Percentiles rank a stretch among this genome's conserved stretches.
These are phyloP conservation scores for Arthonia radiata DNA, from an alignment of 495 filamentous ascomycete species.

Conservation along the genomic window DNA sequence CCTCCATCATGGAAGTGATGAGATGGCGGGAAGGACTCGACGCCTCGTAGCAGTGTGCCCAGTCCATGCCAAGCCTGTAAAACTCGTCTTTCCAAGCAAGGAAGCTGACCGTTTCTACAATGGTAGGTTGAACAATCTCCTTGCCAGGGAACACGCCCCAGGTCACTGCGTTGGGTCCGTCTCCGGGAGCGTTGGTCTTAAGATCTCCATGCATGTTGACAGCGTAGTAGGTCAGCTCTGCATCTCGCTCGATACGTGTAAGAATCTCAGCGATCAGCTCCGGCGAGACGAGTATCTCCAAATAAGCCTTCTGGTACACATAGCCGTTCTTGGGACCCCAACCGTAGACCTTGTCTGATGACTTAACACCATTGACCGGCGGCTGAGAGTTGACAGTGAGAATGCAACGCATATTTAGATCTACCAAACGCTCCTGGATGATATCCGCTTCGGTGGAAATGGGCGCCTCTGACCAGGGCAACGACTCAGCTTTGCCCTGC, in stretches of 20 bases:
- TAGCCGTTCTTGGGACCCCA: constrained; percentile 92
- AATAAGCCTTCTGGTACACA: constrained; percentile 95
- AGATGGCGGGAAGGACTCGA: constrained; percentile 56
- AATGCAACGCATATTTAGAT: constrained; percentile 64
- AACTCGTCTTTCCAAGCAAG: constrained; percentile 98
- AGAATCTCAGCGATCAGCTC: constrained; percentile 55
- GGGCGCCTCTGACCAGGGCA: constrained; percentile 87
- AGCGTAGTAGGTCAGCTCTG: constrained; percentile 77
- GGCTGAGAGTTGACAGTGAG: constrained; percentile 97
- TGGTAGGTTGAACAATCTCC: constrained; percentile 98
- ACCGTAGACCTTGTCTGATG: constrained; percentile 61
- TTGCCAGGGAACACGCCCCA: constrained; percentile 99
- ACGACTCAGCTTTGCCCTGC: constrained; percentile 46
- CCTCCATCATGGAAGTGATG: constrained; percentile 62
- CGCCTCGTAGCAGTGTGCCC: constrained; percentile 71
- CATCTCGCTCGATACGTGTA: constrained; percentile 48
- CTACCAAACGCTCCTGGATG: constrained; percentile 50
- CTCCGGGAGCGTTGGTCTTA: constrained; percentile 58
- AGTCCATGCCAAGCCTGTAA: constrained; percentile 73
- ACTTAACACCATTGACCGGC: constrained; percentile 78
- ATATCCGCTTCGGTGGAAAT: constrained; percentile 57
- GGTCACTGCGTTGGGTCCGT: constrained; percentile 86
- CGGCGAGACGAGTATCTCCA: constrained; percentile 71
- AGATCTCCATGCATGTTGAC: constrained; percentile 61
- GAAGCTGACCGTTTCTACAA: constrained; percentile 94